phyloP scores from a whole-genome alignment of 768 basidiomycete genomes.

The Pulveroboletus sp. region DNA sequence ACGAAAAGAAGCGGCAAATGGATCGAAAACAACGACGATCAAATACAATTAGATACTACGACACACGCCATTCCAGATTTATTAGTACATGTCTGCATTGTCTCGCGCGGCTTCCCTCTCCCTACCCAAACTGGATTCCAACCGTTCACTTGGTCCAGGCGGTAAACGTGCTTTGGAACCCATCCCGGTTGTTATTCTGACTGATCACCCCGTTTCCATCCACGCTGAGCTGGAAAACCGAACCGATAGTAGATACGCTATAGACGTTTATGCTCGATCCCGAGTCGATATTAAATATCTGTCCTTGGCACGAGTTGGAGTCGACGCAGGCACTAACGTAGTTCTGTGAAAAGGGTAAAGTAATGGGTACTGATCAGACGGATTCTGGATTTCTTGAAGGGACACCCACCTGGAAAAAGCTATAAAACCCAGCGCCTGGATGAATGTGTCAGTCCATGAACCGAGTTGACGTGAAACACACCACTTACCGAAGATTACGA shows the following conservation, averaged over 20 bases:
- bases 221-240: slow-evolving; percentile 39
- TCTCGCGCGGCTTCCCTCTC: too few relatives aligned
- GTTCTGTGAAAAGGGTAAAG: slow-evolving; percentile 24
- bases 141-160: background rate
- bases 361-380: background rate
- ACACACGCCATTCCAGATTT: too few relatives aligned
- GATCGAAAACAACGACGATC: too few relatives aligned
- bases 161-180: slow-evolving; percentile 37
- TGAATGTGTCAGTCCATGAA: slow-evolving; percentile 19
- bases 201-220: slow-evolving; percentile 30
- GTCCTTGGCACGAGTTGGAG: slow-evolving; percentile 35
- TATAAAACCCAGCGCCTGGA: slow-evolving; percentile 46
- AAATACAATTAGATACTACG: too few relatives aligned
- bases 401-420: slow-evolving; percentile 38
- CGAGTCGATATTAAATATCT: slow-evolving; percentile 40
- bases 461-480: slow-evolving; percentile 22
- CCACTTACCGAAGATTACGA: slow-evolving; percentile 38
- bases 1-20: too few relatives aligned
- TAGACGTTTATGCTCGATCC: slow-evolving; percentile 37
- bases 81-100: too few relatives aligned
- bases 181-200: slow-evolving; percentile 34
- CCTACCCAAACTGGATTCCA: too few relatives aligned
- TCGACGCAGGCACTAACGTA: slow-evolving; percentile 33
- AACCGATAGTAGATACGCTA: slow-evolving; percentile 42
- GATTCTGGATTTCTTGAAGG: too few relatives aligned